These are phyloP conservation scores for Arachis hypogaea DNA, from an alignment of 306 rosid species.

Conservation along the genomic window DNA sequence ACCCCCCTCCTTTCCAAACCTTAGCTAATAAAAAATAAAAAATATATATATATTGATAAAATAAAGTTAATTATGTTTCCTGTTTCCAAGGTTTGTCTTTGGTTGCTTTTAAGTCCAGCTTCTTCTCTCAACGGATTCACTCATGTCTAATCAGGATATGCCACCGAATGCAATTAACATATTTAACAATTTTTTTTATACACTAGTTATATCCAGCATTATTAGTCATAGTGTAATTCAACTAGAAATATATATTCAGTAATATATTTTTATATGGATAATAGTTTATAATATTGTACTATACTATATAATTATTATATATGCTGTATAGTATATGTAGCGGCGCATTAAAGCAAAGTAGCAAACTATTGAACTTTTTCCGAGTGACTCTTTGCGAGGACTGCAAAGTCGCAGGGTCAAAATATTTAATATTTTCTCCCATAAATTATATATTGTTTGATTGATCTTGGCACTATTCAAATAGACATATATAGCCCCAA, in stretches of 20 bases:
- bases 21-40: slow-evolving; percentile 24
- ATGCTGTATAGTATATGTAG: slow-evolving; percentile 21
- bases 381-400: slow-evolving; percentile 37
- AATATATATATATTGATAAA: too few relatives aligned
- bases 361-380: slow-evolving; percentile 31
- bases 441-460: too few relatives aligned
- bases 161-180: slow-evolving; percentile 26
- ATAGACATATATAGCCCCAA: too few relatives aligned
- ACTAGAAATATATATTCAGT: background rate
- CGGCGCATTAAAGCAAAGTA: slow-evolving; percentile 42
- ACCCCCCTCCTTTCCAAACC: background rate
- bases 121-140: slow-evolving; percentile 44
- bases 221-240: slow-evolving; percentile 26
- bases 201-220: background rate
- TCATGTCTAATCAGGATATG: slow-evolving; percentile 30
- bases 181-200: background rate
- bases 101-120: slow-evolving; percentile 44
- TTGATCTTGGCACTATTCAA: too few relatives aligned
- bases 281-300: background rate
- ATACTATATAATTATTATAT: background rate
- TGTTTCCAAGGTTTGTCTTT: slow-evolving; percentile 36
- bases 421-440: background rate
- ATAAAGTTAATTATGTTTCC: slow-evolving; percentile 13
- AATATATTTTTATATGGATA: background rate
- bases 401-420: slow-evolving; percentile 34